A percentile compares a stretch with the other conserved stretches of the same genome.
Conservation (phyloP, 352 stramenopile genomes). For the Pythium apleroticum region DNA sequence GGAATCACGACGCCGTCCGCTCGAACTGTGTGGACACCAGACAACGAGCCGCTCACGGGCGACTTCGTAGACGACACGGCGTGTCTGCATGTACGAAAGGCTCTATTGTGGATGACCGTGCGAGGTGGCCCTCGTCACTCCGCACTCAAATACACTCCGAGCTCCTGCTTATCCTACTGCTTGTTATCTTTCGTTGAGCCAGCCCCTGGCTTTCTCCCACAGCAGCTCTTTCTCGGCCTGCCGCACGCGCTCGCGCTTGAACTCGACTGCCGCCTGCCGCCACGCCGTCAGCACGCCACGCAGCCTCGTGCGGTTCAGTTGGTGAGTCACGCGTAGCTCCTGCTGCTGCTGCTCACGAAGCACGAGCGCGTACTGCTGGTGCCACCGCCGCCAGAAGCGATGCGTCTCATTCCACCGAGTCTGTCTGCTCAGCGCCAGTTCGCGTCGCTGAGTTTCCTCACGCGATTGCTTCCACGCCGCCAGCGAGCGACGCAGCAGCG, state of each 20-base stretch:
- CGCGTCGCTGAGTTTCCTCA: slow-evolving; percentile 16
- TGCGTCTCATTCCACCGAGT: slow-evolving; percentile 33
- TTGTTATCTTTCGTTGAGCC: slow-evolving; percentile 46
- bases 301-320: slow-evolving; percentile 23
- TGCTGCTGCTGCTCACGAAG: slow-evolving; percentile 2
- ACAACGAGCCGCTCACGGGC: not conserved
- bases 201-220: slow-evolving; percentile 62
- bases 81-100: not conserved
- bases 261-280: slow-evolving; percentile 28
- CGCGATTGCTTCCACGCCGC: slow-evolving; percentile 15
- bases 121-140: not conserved
- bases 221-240: slow-evolving; percentile 53
- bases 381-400: slow-evolving; percentile 22
- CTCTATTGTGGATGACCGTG: not conserved
- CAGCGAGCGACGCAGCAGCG: slow-evolving; percentile 15
- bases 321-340: slow-evolving; percentile 2
- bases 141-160: not conserved
- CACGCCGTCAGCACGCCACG: slow-evolving; percentile 33
- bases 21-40: slow-evolving; percentile 3
- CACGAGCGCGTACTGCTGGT: slow-evolving; percentile 4
- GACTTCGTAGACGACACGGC: slow-evolving; percentile 2
- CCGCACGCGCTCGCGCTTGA: slow-evolving; percentile 29
- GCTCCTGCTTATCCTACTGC: not conserved
- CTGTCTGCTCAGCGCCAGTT: slow-evolving; percentile 35
- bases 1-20: slow-evolving; percentile 13